phyloP scores from a whole-genome alignment of 768 basidiomycete species.

The Collybiopsis luxurians region DNA sequence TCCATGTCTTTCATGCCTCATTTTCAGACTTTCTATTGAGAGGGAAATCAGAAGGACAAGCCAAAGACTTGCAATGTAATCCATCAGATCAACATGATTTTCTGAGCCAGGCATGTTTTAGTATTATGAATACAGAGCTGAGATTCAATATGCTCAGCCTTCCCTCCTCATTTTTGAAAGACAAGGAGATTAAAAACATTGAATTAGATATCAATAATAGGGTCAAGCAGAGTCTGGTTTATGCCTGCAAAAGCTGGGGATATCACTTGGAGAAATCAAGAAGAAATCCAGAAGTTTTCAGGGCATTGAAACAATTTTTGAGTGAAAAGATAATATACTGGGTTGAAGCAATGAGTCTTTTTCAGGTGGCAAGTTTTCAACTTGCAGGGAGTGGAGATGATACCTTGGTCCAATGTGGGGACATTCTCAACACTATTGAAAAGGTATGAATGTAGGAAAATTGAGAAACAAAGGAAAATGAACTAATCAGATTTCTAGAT shows the following conservation, averaged over 20 bases:
- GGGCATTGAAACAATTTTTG: neutral
- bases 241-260: slow-evolving; percentile 2
- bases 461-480: too few species aligned
- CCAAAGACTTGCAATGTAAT: neutral
- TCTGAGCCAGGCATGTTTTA: neutral
- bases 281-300: neutral
- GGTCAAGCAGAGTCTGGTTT: neutral
- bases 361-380: too few species aligned
- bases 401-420: too few species aligned
- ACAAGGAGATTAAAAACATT: neutral
- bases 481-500: too few species aligned
- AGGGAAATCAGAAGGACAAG: too few species aligned
- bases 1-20: slow-evolving; percentile 3
- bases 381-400: too few species aligned
- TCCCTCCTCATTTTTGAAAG: neutral
- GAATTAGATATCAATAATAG: neutral
- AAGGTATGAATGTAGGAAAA: too few species aligned
- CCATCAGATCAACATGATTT: neutral
- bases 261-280: neutral
- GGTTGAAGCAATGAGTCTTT: too few species aligned
- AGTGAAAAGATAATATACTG: neutral
- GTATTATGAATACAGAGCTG: neutral
- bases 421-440: too few species aligned
- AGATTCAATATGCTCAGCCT: slow-evolving; percentile 8
- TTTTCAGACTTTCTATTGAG: slow-evolving; percentile 5